A percentile compares a stretch with the other conserved stretches of the same genome.
Conservation (phyloP, 148 eudicot species). For the Bassia scoparia region DNA sequence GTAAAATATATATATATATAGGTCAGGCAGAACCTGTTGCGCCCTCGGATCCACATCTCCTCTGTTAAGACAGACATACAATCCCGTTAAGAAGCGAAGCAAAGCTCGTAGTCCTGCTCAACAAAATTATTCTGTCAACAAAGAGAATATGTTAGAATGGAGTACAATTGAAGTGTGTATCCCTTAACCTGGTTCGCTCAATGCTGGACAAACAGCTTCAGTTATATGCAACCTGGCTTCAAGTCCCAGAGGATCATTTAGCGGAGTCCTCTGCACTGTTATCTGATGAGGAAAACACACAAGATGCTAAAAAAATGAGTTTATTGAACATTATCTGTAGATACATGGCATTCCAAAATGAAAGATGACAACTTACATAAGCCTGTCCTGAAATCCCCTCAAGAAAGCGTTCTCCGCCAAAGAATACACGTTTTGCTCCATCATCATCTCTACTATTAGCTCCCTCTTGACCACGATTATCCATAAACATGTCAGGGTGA, state of each 20-base stretch:
- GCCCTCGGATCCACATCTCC: slow-evolving; percentile 78
- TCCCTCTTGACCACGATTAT: slow-evolving; percentile 55
- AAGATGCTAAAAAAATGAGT: slow-evolving; percentile 8
- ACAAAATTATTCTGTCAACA: slow-evolving; percentile 9
- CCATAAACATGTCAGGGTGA: slow-evolving; percentile 97
- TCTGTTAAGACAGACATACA: slow-evolving; percentile 86
- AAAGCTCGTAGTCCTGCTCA: slow-evolving; percentile 88
- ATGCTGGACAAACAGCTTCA: slow-evolving; percentile 94
- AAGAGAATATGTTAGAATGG: neutral
- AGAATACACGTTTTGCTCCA: slow-evolving; percentile 88
- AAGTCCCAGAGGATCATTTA: slow-evolving; percentile 85
- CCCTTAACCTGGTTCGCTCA: slow-evolving; percentile 88
- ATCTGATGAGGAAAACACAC: slow-evolving; percentile 52
- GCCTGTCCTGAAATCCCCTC: slow-evolving; percentile 98
- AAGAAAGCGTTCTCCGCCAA: slow-evolving; percentile 95
- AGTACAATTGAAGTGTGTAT: neutral
- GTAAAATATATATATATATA: neutral
- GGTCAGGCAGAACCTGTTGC: slow-evolving; percentile 50
- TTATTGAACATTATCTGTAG: slow-evolving; percentile 7
- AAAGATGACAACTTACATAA: slow-evolving; percentile 48
- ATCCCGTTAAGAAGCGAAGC: slow-evolving; percentile 89
- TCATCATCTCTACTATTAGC: slow-evolving; percentile 73
- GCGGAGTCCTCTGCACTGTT: slow-evolving; percentile 81
- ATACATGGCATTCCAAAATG: slow-evolving; percentile 2
- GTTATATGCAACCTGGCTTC: slow-evolving; percentile 81